These are phyloP conservation scores for Eimeria maxima DNA, from an alignment of 169 alveolate species.

Conservation along the genomic window DNA sequence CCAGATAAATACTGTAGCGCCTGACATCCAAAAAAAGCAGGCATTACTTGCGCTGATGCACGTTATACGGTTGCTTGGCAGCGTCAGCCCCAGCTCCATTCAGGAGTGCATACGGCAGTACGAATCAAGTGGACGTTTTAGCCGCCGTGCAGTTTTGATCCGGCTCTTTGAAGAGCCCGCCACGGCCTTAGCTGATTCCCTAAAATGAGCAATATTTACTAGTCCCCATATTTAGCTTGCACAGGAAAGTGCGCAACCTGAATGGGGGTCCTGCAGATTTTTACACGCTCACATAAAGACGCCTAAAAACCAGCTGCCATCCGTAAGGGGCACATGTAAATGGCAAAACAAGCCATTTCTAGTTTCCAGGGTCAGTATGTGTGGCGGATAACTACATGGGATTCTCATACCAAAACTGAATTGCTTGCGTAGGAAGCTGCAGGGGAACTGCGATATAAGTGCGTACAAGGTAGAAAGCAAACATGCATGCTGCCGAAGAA, in stretches of 20 bases:
- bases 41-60: slow-evolving; percentile 22
- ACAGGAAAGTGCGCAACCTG: background rate
- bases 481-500: background rate
- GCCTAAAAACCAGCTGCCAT: background rate
- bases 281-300: background rate
- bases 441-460: background rate
- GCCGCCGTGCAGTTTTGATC: slow-evolving; percentile 45
- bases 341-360: background rate
- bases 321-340: background rate
- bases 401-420: background rate
- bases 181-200: too few species aligned
- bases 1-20: background rate
- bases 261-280: background rate
- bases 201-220: background rate
- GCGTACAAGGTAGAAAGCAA: background rate
- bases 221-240: background rate
- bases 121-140: slow-evolving; percentile 36
- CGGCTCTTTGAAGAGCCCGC: background rate
- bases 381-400: background rate
- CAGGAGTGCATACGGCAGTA: slow-evolving; percentile 45
- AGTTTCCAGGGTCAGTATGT: background rate
- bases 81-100: slow-evolving; percentile 34
- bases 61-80: background rate
- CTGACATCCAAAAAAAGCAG: slow-evolving; percentile 27
- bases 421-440: background rate